A percentile compares a stretch with the other conserved stretches of the same genome.
Evolutionary conservation across 2,329 filamentous ascomycete genomes (phyloP).

Genomic region (Colletotrichum sp.): DNA sequence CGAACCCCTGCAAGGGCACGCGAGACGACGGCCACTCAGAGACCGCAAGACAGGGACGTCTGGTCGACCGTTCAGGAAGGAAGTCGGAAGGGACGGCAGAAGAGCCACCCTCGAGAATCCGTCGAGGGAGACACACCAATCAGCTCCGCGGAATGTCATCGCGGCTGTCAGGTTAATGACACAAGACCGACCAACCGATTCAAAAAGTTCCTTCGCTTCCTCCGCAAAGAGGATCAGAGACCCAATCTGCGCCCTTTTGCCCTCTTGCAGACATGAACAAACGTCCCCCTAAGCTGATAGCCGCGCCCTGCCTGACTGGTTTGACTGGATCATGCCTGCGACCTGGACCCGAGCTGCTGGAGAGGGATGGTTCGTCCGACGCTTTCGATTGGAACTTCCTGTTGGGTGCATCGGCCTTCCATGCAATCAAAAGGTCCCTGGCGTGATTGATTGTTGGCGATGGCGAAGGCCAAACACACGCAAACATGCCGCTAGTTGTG

Average conservation of each 20-base stretch:
- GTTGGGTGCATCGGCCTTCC: background rate
- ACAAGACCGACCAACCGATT: background rate
- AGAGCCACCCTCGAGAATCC: constrained; percentile 1
- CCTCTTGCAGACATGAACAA: background rate
- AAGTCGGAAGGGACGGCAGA: constrained; percentile 1
- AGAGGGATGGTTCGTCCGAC: background rate
- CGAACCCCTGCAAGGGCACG: background rate
- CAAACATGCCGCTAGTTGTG: background rate
- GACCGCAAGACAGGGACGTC: background rate
- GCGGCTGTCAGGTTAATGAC: constrained; percentile 9
- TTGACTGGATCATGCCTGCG: background rate
- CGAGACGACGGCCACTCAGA: background rate
- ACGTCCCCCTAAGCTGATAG: background rate
- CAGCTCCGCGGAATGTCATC: background rate
- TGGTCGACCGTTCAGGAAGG: constrained; percentile 3
- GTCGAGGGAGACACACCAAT: background rate
- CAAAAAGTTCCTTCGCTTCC: constrained; percentile 14
- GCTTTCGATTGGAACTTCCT: background rate
- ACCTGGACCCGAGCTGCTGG: constrained; percentile 2
- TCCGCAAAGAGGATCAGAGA: background rate
- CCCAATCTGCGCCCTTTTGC: background rate
- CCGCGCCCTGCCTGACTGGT: background rate
- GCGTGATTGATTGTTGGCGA: background rate
- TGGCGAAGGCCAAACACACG: background rate
- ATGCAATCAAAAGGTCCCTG: constrained; percentile 7